Evolutionary conservation across 495 filamentous ascomycete species (phyloP).

Genomic region (Margaritispora aquatica): DNA sequence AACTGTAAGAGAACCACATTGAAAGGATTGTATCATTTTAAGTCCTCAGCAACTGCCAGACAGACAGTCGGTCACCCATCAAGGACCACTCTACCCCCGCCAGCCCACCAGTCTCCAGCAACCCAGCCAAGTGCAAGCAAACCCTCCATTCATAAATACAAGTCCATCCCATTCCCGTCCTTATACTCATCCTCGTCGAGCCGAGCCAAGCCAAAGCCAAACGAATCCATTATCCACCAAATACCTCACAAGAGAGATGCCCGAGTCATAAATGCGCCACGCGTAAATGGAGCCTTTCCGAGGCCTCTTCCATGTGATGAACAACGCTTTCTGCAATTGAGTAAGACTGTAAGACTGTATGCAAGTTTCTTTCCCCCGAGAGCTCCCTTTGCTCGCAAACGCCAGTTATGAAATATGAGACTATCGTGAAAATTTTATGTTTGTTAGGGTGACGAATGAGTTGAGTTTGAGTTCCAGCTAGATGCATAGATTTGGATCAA

Average conservation of each 20-base stretch:
- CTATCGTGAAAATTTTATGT: too few relatives aligned
- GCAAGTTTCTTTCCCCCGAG: not conserved
- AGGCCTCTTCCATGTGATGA: not conserved
- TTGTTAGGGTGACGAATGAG: not conserved
- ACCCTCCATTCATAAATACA: not conserved
- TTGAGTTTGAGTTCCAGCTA: not conserved
- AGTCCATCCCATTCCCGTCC: not conserved
- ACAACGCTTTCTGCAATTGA: not conserved
- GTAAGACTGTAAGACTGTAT: too few relatives aligned
- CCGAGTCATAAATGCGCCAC: not conserved
- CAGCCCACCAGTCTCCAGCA: not conserved
- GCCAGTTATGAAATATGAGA: not conserved
- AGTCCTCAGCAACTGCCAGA: not conserved
- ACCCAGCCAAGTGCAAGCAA: not conserved
- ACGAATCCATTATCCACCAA: not conserved
- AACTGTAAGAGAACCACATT: too few relatives aligned
- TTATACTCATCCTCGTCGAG: too few relatives aligned
- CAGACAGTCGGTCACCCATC: not conserved
- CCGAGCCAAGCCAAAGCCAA: too few relatives aligned
- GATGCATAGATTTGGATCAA: not conserved
- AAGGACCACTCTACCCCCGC: not conserved
- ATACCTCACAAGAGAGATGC: not conserved
- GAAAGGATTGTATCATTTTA: too few relatives aligned
- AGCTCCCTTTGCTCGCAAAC: not conserved
- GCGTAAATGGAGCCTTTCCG: not conserved